These are phyloP conservation scores for Escallonia rubra DNA, from an alignment of 129 eudicot species.

Conservation along the genomic window DNA sequence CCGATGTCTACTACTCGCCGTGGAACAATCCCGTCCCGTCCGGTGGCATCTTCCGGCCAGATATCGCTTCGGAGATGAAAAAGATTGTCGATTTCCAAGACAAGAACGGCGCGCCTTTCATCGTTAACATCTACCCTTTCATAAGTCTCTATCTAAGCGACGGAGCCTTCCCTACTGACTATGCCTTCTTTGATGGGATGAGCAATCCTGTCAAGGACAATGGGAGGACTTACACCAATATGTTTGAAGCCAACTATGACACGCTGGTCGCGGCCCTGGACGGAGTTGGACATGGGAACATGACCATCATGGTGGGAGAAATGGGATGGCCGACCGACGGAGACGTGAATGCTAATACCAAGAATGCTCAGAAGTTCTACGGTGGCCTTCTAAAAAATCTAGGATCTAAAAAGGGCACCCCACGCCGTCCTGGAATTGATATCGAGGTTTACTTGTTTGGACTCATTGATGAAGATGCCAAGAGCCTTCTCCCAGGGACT, in stretches of 20 bases:
- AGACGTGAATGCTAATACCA: conserved; percentile 54
- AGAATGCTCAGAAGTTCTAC: conserved; percentile 61
- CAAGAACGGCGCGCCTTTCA: conserved; percentile 75
- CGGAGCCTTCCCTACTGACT: conserved; percentile 70
- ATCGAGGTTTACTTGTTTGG: conserved; percentile 73
- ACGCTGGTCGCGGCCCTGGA: conserved; percentile 75
- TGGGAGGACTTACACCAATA: conserved; percentile 64
- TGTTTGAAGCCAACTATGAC: conserved; percentile 88
- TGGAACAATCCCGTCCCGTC: conserved; percentile 60
- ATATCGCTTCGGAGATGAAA: conserved; percentile 56
- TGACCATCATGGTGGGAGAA: conserved; percentile 78
- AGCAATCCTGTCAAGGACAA: conserved; percentile 51
- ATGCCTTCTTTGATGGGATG: conserved; percentile 80
- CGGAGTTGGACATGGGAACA: conserved; percentile 48
- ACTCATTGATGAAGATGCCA: conserved; percentile 70
- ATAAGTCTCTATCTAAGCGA: conserved; percentile 64
- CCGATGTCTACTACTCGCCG: conserved; percentile 79
- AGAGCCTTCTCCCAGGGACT: conserved; percentile 67
- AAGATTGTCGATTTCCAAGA: conserved; percentile 63
- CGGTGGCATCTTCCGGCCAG: conserved; percentile 67
- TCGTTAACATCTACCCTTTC: conserved; percentile 81
- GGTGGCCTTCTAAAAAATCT: conserved; percentile 72
- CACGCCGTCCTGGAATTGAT: conserved; percentile 52
- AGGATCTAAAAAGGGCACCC: conserved; percentile 66
- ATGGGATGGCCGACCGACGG: conserved; percentile 98